Conservation (phyloP, 2,329 filamentous ascomycete genomes). For the Zymoseptoria ardabiliae region DNA sequence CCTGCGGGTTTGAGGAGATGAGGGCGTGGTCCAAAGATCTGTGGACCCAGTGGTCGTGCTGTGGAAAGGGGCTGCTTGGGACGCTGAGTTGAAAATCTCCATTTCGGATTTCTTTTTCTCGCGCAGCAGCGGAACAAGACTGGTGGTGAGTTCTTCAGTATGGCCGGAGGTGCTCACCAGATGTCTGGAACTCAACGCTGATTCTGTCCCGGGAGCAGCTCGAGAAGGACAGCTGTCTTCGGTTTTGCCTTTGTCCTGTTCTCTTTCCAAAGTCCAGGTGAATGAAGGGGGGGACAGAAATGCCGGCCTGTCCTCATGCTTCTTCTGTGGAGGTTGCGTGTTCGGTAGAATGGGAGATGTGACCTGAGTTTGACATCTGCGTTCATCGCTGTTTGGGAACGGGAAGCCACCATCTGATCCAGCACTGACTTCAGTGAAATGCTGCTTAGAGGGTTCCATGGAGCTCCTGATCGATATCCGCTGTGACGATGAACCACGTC, state of each 20-base stretch:
- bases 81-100: background rate
- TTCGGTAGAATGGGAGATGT: background rate
- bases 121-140: background rate
- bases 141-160: background rate
- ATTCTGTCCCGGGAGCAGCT: background rate
- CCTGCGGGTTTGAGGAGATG: conserved; percentile 4
- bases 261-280: background rate
- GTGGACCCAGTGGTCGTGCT: background rate
- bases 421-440: conserved; percentile 2
- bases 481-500: background rate
- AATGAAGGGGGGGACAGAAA: background rate
- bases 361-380: background rate
- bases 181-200: background rate
- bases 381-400: conserved; percentile 1
- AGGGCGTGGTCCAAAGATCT: conserved; percentile 2
- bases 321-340: background rate
- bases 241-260: background rate
- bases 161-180: background rate
- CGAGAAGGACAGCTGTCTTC: background rate
- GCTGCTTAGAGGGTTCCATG: background rate
- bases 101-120: background rate
- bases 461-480: background rate
- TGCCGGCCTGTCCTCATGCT: background rate
- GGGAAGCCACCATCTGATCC: conserved; percentile 10
- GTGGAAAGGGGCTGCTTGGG: background rate